Evolutionary conservation across 129 eudicot genomes (phyloP).

Genomic region (Silybum marianum): DNA sequence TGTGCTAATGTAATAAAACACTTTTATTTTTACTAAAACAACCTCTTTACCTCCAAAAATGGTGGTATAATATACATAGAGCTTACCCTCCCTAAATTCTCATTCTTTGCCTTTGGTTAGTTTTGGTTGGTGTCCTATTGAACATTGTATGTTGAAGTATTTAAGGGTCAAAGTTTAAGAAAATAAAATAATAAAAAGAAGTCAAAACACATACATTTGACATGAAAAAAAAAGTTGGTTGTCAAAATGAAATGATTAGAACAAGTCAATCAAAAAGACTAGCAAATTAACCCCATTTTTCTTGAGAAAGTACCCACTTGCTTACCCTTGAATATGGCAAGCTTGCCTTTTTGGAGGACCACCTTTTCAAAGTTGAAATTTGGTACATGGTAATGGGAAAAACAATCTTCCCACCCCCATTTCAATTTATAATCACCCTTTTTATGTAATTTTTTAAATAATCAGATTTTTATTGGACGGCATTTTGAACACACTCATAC

Average conservation of each 20-base stretch:
- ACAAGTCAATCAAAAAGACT: neutral
- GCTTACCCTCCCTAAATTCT: neutral
- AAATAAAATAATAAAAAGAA: neutral
- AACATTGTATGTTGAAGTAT: neutral
- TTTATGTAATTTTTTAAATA: no score
- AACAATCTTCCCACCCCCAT: no score
- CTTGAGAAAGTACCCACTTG: neutral
- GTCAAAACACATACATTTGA: neutral
- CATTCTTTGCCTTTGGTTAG: neutral
- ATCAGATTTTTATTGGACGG: no score
- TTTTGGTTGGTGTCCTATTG: neutral
- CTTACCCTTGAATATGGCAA: neutral
- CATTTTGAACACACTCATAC: no score
- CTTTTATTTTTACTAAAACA: neutral
- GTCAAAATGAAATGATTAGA: neutral
- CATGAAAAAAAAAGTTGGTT: neutral
- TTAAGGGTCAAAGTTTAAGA: neutral
- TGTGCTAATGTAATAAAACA: neutral
- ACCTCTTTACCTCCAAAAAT: neutral
- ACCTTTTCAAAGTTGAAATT: neutral
- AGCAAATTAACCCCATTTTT: neutral
- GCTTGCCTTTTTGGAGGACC: neutral
- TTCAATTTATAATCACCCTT: no score
- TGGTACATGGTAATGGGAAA: neutral
- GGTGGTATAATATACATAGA: neutral